A percentile compares a stretch with the other conserved stretches of the same genome.
These are phyloP conservation scores for Lepidium sativum DNA, from an alignment of 345 rosid genomes.

Conservation along the genomic window DNA sequence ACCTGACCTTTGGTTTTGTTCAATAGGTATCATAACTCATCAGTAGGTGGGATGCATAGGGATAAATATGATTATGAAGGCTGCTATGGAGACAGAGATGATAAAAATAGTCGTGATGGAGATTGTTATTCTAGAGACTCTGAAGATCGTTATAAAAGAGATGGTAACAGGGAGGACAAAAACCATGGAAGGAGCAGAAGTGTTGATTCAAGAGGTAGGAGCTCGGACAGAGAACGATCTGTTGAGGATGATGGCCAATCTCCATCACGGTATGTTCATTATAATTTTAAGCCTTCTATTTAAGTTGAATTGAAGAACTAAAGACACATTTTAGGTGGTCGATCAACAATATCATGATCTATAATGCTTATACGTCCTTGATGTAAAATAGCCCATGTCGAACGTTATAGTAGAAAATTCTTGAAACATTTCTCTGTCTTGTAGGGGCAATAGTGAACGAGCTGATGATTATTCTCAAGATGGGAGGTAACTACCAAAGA, in stretches of 20 bases:
- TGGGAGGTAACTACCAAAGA: conserved; percentile 29
- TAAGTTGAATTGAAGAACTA: not conserved
- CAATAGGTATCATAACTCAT: conserved; percentile 50
- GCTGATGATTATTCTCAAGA: conserved; percentile 22
- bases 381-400: not conserved
- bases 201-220: conserved; percentile 56
- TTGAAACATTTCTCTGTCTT: conserved; percentile 8
- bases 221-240: conserved; percentile 46
- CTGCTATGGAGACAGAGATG: too few species aligned
- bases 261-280: conserved; percentile 44
- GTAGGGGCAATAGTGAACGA: conserved; percentile 51
- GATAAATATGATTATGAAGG: conserved; percentile 72
- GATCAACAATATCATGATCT: not conserved
- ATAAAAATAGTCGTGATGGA: conserved; percentile 59
- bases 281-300: not conserved
- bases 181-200: conserved; percentile 60
- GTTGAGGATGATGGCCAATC: conserved; percentile 55
- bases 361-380: not conserved
- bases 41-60: conserved; percentile 56
- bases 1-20: not conserved
- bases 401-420: not conserved
- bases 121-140: too few species aligned
- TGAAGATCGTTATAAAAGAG: too few species aligned
- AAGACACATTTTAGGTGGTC: not conserved
- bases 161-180: conserved; percentile 67